These are phyloP conservation scores for Scytalidium sp. DNA, from an alignment of 2,329 filamentous ascomycete genomes.

Conservation along the genomic window DNA sequence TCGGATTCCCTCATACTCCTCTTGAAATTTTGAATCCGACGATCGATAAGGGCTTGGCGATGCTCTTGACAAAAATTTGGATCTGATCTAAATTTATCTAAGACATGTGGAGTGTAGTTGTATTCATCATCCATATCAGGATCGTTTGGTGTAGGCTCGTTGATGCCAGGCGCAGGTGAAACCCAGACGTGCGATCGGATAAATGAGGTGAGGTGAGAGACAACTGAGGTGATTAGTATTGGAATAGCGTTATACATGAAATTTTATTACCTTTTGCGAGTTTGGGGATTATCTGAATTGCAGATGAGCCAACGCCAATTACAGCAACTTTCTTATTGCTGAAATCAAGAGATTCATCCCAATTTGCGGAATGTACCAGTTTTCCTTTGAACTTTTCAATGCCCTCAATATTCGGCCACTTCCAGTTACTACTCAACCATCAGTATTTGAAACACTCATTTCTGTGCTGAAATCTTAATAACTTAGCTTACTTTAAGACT, in stretches of 20 bases:
- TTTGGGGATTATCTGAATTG: slow-evolving; percentile 24
- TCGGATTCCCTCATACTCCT: neutral
- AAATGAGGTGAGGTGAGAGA: slow-evolving; percentile 40
- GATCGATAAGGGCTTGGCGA: slow-evolving; percentile 32
- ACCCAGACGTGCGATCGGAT: slow-evolving; percentile 47
- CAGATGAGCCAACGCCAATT: slow-evolving; percentile 35
- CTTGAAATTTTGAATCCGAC: neutral
- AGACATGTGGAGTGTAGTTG: slow-evolving; percentile 32
- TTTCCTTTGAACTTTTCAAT: slow-evolving; percentile 46
- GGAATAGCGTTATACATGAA: slow-evolving; percentile 28
- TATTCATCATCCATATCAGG: neutral
- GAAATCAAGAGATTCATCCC: slow-evolving; percentile 32
- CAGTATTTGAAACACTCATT: neutral
- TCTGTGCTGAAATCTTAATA: too few relatives aligned
- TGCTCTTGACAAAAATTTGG: slow-evolving; percentile 36
- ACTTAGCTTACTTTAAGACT: slow-evolving; percentile 31
- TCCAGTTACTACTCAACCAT: slow-evolving; percentile 25
- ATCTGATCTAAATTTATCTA: slow-evolving; percentile 33
- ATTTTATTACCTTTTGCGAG: slow-evolving; percentile 24
- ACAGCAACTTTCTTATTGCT: slow-evolving; percentile 7
- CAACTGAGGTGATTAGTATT: slow-evolving; percentile 26
- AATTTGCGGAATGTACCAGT: slow-evolving; percentile 53
- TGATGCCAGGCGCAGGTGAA: slow-evolving; percentile 18
- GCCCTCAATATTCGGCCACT: slow-evolving; percentile 50
- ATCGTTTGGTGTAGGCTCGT: slow-evolving; percentile 12